phyloP scores from a whole-genome alignment of 192 early-diverging fungal genomes.

The Coemansia aciculifera region DNA sequence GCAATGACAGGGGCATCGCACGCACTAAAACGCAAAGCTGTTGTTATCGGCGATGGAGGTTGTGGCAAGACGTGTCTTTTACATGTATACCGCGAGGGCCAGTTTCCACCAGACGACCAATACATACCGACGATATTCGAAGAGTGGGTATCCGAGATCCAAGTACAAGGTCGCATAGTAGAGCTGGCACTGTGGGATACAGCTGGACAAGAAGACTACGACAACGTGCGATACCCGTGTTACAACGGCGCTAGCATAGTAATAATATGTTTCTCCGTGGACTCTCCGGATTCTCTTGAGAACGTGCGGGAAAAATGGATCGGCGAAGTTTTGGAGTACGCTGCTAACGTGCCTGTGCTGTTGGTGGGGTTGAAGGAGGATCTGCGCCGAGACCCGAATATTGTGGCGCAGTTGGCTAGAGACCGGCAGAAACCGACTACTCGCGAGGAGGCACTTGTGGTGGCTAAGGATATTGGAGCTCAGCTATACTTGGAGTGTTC shows the following conservation, averaged over 20 bases:
- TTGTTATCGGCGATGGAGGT: slow-evolving; percentile 89
- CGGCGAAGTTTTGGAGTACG: slow-evolving; percentile 44
- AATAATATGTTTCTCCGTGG: slow-evolving; percentile 90
- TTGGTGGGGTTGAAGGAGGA: slow-evolving; percentile 56
- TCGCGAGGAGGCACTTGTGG: slow-evolving; percentile 62
- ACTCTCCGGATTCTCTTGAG: slow-evolving; percentile 80
- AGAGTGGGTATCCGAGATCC: slow-evolving; percentile 89
- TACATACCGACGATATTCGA: slow-evolving; percentile 94
- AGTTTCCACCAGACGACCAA: slow-evolving; percentile 67
- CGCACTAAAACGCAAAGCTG: slow-evolving; percentile 65
- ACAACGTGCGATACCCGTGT: slow-evolving; percentile 86
- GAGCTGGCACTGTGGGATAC: slow-evolving; percentile 97
- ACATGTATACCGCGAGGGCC: slow-evolving; percentile 79
- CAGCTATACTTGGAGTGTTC: slow-evolving; percentile 91
- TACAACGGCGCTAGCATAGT: slow-evolving; percentile 92
- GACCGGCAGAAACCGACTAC: slow-evolving; percentile 52
- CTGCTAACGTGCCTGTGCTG: slow-evolving; percentile 26
- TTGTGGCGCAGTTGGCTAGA: slow-evolving; percentile 41
- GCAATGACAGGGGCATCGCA: slow-evolving; percentile 7
- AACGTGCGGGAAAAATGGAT: slow-evolving; percentile 65
- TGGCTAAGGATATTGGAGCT: slow-evolving; percentile 83
- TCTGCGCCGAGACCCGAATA: slow-evolving; percentile 36
- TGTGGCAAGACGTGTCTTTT: slow-evolving; percentile 90
- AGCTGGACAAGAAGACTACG: slow-evolving; percentile 95
- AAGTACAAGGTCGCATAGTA: slow-evolving; percentile 82